Evolutionary conservation across 2,329 filamentous ascomycete genomes (phyloP), one percentile per base, ranked within the genome.

Genomic region (Talaromyces sp.): DNA sequence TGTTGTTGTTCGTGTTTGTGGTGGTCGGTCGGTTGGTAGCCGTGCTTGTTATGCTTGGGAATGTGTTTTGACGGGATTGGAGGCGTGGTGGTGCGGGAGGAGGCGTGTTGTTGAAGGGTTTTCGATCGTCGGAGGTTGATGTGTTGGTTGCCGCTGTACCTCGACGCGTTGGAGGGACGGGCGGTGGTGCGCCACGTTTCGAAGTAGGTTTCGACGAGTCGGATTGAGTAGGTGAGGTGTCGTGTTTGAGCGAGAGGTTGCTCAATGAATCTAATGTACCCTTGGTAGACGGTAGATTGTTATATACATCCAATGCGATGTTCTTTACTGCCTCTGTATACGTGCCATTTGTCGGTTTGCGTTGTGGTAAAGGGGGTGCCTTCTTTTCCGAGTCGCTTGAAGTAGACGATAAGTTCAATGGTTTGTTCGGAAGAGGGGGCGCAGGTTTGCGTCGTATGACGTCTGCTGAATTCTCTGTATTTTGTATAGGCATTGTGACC

Each of bases 391-490:
- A 49, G n/a, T 52, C 58, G 33, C 47, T 62, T 16, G 70, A 70
- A 35, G 69, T 62, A 22, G 68, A 67, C 37, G 69, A 70, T 19
- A 67, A 50, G 19, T 73, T 75, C 24, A 75, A 76, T 49, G 76
- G 76, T 35, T 71, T 72, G 37, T 69, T 69, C 10, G 78, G 78
- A 31, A 78, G 67, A n/a, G 77, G 76, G 22, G 78, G 76, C 0
- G 66, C 72, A 27, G 74, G 72, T 57, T 79, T 78, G 47, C 76
- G 75, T 43, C 72, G 74, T 37, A 74, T 70, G 1, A 73, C 67
- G 70, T 58, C 41, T 57, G 69, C 64, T 8, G 62, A 3, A 22
- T 66, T 5, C 39, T 50, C n/a, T 65, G 19, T 45, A 11, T 24
- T 74, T 73, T 50, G 67, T 62, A 8, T 70, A 41, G 60, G 61